Percentiles rank a stretch among this genome's conserved stretches.
These are phyloP conservation scores for Colletotrichum cereale DNA, from an alignment of 2,329 filamentous ascomycete genomes.

Conservation along the genomic window DNA sequence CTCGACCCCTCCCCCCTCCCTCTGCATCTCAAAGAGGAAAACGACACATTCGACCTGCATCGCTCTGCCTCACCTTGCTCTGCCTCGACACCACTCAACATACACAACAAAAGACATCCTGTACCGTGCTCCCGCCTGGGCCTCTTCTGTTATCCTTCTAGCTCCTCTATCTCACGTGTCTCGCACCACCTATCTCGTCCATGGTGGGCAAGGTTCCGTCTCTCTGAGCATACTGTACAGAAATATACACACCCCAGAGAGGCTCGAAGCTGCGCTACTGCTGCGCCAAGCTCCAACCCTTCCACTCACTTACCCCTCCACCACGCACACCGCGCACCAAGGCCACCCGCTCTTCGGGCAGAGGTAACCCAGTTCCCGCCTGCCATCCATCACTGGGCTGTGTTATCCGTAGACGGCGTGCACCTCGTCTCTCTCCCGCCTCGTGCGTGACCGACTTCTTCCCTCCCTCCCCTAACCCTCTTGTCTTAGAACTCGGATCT, in stretches of 20 bases:
- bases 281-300: constrained; percentile 38
- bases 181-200: constrained; percentile 11
- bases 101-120: background rate
- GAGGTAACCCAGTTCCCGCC: constrained; percentile 38
- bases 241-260: constrained; percentile 23
- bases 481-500: constrained; percentile 32
- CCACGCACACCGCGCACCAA: constrained; percentile 28
- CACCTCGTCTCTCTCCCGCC: constrained; percentile 23
- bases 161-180: constrained; percentile 28
- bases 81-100: constrained; percentile 14
- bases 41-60: constrained; percentile 37
- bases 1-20: constrained; percentile 30
- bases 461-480: constrained; percentile 25
- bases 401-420: constrained; percentile 34
- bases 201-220: constrained; percentile 16
- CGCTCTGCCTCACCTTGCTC: constrained; percentile 19
- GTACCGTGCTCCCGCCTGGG: constrained; percentile 18
- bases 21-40: constrained; percentile 35
- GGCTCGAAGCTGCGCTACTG: constrained; percentile 33
- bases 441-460: constrained; percentile 40
- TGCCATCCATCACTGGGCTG: constrained; percentile 29
- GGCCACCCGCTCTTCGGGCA: constrained; percentile 32
- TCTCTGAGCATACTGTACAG: background rate
- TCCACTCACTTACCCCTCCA: constrained; percentile 33
- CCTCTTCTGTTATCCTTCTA: constrained; percentile 16